phyloP scores from a whole-genome alignment of 164 flowering plant species.

The Tetracentron sinense region DNA sequence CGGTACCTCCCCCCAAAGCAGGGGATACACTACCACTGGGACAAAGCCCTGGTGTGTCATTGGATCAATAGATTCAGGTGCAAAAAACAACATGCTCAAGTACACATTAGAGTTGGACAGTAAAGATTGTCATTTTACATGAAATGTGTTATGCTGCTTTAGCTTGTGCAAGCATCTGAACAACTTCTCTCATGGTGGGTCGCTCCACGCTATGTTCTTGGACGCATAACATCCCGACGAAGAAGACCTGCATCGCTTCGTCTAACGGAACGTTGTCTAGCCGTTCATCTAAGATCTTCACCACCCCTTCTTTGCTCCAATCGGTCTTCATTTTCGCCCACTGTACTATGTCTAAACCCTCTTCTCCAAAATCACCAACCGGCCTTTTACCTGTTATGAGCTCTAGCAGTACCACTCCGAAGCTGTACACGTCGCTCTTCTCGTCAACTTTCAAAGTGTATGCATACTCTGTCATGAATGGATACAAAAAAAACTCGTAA shows the following conservation, averaged over 20 bases:
- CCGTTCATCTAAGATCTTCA: slow-evolving; percentile 46
- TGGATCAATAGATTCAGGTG: too few species aligned
- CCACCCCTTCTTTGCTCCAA: slow-evolving; percentile 49
- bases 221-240: slow-evolving; percentile 61
- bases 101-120: too few species aligned
- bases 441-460: slow-evolving; percentile 78
- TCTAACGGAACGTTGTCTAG: slow-evolving; percentile 34
- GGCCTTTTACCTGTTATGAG: slow-evolving; percentile 64
- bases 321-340: slow-evolving; percentile 51
- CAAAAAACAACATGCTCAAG: too few species aligned
- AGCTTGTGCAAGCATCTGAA: slow-evolving; percentile 69
- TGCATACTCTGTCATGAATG: slow-evolving; percentile 54
- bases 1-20: too few species aligned
- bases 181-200: slow-evolving; percentile 82
- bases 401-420: slow-evolving; percentile 74
- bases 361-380: slow-evolving; percentile 72
- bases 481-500: too few species aligned
- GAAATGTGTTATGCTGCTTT: slow-evolving; percentile 24
- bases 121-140: not conserved
- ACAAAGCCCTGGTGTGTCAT: too few species aligned
- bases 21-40: too few species aligned
- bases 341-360: slow-evolving; percentile 69
- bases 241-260: slow-evolving; percentile 64
- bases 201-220: slow-evolving; percentile 61
- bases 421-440: slow-evolving; percentile 84